A percentile compares a stretch with the other conserved stretches of the same genome.
These are phyloP conservation scores for Leccinum imitatum DNA, from an alignment of 768 basidiomycete genomes.

Conservation along the genomic window DNA sequence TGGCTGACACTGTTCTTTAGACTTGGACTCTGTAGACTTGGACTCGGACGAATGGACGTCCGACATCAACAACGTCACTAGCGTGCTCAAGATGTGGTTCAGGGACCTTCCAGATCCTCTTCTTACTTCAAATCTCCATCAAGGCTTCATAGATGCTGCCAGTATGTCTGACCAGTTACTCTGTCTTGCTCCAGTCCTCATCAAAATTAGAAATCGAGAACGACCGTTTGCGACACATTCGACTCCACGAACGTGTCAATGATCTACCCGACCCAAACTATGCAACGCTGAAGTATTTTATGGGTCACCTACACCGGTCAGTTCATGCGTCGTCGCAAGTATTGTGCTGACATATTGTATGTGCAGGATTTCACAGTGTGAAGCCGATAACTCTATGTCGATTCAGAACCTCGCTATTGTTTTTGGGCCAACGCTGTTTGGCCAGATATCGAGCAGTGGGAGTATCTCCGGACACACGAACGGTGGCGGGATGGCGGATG, in stretches of 20 bases:
- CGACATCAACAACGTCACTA: constrained; percentile 96
- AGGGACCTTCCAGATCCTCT: constrained; percentile 94
- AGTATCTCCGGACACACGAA: constrained; percentile 46
- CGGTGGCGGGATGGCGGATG: constrained; percentile 64
- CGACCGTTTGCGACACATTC: constrained; percentile 91
- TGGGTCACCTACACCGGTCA: constrained; percentile 91
- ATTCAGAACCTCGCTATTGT: constrained; percentile 93
- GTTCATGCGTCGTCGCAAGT: constrained; percentile 18
- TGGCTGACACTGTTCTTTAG: constrained; percentile 40
- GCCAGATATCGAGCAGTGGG: constrained; percentile 53
- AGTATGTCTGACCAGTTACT: constrained; percentile 52
- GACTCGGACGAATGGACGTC: constrained; percentile 86
- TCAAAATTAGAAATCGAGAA: constrained; percentile 75
- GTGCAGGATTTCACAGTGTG: constrained; percentile 71
- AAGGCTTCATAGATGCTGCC: constrained; percentile 93
- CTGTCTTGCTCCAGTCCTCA: background rate
- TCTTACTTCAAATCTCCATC: constrained; percentile 78
- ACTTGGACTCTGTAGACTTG: constrained; percentile 85
- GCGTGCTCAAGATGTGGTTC: constrained; percentile 93
- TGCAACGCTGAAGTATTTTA: constrained; percentile 91
- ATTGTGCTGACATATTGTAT: constrained; percentile 11
- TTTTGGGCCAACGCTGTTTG: constrained; percentile 96
- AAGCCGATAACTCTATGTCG: constrained; percentile 86
- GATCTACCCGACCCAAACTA: constrained; percentile 99
- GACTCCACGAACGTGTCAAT: constrained; percentile 95